Evolutionary conservation across 176 grass and related monocot genomes (phyloP), one percentile per base, ranked within the genome.

Genomic region (Phoenix roebelenii): DNA sequence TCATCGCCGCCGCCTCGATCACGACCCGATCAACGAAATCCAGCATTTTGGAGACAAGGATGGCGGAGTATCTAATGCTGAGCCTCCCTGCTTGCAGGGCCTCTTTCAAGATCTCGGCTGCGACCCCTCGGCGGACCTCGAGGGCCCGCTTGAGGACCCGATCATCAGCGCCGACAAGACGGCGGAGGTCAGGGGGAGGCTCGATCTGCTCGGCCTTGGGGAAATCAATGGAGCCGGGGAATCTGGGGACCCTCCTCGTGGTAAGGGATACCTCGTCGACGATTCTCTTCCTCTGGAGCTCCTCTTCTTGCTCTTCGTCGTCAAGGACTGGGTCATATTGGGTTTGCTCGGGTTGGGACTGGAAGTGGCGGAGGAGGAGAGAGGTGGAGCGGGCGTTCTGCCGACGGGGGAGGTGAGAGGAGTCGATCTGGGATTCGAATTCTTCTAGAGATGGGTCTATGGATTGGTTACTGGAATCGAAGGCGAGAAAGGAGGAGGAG

Each of bases 21-120:
- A 97, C 83, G 62, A 97, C 26, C 24, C 72, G 74, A 71, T 91
- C 87, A 1, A 97, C 77, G 66, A 97, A 97, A 3, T 53, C 70
- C 1, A 50, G 70, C 77, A 91, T 61, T 69, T 64, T 57, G 2
- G 67, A 50, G 14, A 64, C 83, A 50, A 97, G 80, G 57, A 85
- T 97, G 51, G 18, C 83, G 25, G 89, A 57, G 69, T 97, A 97
- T 5, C 78, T 97, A 19, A 78, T 80, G 55, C 92, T 89, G 48
- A 85, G 52, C 74, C 78, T 91, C 0, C 80, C 80, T 28, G 80
- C 75, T 23, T 63, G 44, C 25, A 97, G 67, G 26, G 62, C 65
- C 44, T 69, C 76, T 24, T 80, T 85, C 26, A 97, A 73, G 60
- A 7, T 60, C 77, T 97, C 81, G 5, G 63, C 17, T 15, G 81